A percentile compares a stretch with the other conserved stretches of the same genome.
These are phyloP conservation scores for Phytophthora niederhauseri DNA, from an alignment of 352 stramenopile genomes.

Conservation along the genomic window DNA sequence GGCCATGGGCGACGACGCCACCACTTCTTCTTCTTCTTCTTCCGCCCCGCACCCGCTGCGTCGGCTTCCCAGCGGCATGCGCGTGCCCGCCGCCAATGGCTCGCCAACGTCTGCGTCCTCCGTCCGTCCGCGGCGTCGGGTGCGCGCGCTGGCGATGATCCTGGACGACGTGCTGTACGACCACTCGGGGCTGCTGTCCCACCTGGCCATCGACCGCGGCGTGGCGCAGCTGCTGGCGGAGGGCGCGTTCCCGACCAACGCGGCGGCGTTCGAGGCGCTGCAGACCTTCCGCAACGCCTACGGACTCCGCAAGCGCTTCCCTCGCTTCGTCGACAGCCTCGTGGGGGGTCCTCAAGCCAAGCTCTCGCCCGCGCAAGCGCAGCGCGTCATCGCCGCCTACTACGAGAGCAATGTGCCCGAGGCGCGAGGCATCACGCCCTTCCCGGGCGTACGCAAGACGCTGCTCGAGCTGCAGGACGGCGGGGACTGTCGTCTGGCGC, in stretches of 20 bases:
- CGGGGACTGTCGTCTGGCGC: slow-evolving; percentile 61
- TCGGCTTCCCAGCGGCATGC: slow-evolving; percentile 33
- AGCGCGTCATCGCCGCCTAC: slow-evolving; percentile 74
- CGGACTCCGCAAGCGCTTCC: slow-evolving; percentile 86
- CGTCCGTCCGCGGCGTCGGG: slow-evolving; percentile 40
- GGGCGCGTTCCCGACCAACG: slow-evolving; percentile 69
- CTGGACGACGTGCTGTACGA: slow-evolving; percentile 89
- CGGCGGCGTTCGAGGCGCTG: slow-evolving; percentile 69
- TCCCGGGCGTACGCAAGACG: slow-evolving; percentile 54
- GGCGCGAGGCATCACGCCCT: slow-evolving; percentile 69
- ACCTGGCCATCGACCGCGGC: slow-evolving; percentile 80
- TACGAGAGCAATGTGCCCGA: slow-evolving; percentile 83
- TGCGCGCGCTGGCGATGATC: slow-evolving; percentile 85
- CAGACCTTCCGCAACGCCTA: slow-evolving; percentile 85
- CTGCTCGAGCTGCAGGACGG: slow-evolving; percentile 57
- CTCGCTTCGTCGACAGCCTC: slow-evolving; percentile 82
- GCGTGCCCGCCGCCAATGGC: slow-evolving; percentile 2
- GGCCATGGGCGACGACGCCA: slow-evolving; percentile 15
- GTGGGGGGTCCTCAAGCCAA: slow-evolving; percentile 42
- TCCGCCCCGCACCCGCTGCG: slow-evolving; percentile 16
- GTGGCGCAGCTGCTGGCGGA: slow-evolving; percentile 76
- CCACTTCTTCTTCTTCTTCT: slow-evolving; percentile 8
- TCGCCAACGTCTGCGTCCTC: slow-evolving; percentile 4
- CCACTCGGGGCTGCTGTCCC: slow-evolving; percentile 79
- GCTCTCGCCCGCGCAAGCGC: slow-evolving; percentile 50